Conservation (phyloP, 352 stramenopile species). For the Achlya hypogyna region DNA sequence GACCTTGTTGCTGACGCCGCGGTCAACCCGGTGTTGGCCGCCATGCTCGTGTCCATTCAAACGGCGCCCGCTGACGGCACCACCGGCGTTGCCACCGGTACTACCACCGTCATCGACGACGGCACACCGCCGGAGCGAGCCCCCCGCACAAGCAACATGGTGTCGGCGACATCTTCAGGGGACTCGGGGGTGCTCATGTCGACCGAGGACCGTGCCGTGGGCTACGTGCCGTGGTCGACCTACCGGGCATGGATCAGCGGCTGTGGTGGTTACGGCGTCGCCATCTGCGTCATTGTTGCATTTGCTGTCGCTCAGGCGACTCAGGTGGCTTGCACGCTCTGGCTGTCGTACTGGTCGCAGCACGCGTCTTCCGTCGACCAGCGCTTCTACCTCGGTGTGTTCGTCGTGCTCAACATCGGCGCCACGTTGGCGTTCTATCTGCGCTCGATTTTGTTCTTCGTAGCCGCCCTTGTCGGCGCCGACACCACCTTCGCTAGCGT, state of each 20-base stretch:
- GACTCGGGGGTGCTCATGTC: slow-evolving; percentile 29
- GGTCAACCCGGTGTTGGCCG: slow-evolving; percentile 45
- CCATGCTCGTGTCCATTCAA: slow-evolving; percentile 27
- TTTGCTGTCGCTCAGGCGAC: slow-evolving; percentile 32
- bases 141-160: slow-evolving; percentile 6
- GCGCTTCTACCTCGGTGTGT: slow-evolving; percentile 68
- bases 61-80: too few relatives aligned
- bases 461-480: slow-evolving; percentile 45
- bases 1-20: slow-evolving; percentile 54
- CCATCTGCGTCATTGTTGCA: slow-evolving; percentile 38
- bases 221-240: slow-evolving; percentile 45
- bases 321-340: slow-evolving; percentile 28
- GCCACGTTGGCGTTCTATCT: slow-evolving; percentile 41
- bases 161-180: slow-evolving; percentile 21
- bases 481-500: slow-evolving; percentile 52
- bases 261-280: slow-evolving; percentile 43
- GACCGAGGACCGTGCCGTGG: slow-evolving; percentile 26
- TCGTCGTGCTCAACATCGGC: slow-evolving; percentile 56
- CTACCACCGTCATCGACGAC: slow-evolving; percentile 14
- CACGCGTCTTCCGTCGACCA: slow-evolving; percentile 28
- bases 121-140: slow-evolving; percentile 23
- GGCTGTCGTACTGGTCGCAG: slow-evolving; percentile 93
- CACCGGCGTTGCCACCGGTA: slow-evolving; percentile 28
- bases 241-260: slow-evolving; percentile 55
- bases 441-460: slow-evolving; percentile 47